These are phyloP conservation scores for Apiotrichum veenhuisii DNA, from an alignment of 1,284 basidiomycete species.

Conservation along the genomic window DNA sequence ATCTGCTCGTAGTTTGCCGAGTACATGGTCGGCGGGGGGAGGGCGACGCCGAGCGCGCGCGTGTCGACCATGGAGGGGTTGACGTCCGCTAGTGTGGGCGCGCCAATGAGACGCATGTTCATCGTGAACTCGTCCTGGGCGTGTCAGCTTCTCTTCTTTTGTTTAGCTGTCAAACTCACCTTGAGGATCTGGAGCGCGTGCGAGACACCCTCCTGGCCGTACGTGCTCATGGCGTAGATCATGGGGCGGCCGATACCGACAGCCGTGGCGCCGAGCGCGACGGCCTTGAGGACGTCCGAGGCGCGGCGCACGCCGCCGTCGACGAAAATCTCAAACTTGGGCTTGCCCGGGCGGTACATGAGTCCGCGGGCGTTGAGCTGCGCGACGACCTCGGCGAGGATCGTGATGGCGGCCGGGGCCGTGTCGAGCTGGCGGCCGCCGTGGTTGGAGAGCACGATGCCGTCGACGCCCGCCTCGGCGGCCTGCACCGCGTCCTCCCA, in stretches of 20 bases:
- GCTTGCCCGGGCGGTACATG: slow-evolving; percentile 40
- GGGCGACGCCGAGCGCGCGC: slow-evolving; percentile 54
- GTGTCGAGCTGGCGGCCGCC: slow-evolving; percentile 84
- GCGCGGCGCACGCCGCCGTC: slow-evolving; percentile 90
- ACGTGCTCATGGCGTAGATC: slow-evolving; percentile 83
- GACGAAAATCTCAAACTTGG: slow-evolving; percentile 79
- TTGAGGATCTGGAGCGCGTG: slow-evolving; percentile 71
- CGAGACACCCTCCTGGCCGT: slow-evolving; percentile 75
- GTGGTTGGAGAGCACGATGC: slow-evolving; percentile 63
- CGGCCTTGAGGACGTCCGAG: slow-evolving; percentile 86
- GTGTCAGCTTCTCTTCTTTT: slow-evolving; percentile 1
- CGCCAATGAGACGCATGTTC: slow-evolving; percentile 84
- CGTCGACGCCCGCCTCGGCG: slow-evolving; percentile 74
- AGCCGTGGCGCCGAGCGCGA: slow-evolving; percentile 86
- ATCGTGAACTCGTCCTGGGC: slow-evolving; percentile 86
- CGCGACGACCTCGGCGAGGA: slow-evolving; percentile 79
- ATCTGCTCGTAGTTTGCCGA: slow-evolving; percentile 58
- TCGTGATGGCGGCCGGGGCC: slow-evolving; percentile 81
- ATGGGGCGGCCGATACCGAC: slow-evolving; percentile 70
- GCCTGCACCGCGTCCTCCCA: slow-evolving; percentile 92
- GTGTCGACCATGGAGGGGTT: slow-evolving; percentile 85
- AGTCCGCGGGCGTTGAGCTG: slow-evolving; percentile 66
- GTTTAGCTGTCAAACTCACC: slow-evolving; percentile 50
- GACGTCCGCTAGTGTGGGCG: slow-evolving; percentile 69
- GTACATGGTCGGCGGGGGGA: slow-evolving; percentile 70